Conservation (phyloP, 2,329 filamentous ascomycete species). For the Beauveria medogensis region DNA sequence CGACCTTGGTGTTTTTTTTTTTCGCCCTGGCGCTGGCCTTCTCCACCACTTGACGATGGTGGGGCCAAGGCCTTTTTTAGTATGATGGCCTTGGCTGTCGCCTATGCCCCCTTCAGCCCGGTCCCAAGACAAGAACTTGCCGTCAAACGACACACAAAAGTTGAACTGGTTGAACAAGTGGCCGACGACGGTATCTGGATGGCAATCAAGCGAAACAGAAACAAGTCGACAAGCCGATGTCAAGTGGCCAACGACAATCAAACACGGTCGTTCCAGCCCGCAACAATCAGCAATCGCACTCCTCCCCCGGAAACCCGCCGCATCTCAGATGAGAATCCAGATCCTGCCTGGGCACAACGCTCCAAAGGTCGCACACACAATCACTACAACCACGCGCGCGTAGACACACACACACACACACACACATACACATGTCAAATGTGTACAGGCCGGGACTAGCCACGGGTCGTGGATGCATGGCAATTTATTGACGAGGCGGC, state of each 20-base stretch:
- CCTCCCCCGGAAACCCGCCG: background rate
- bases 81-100: background rate
- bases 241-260: no score
- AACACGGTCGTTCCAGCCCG: background rate
- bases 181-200: no score
- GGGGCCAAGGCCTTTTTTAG: background rate
- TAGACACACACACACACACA: background rate
- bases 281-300: background rate
- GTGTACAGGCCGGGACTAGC: background rate
- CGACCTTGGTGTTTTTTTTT: background rate
- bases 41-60: slow-evolving; percentile 11
- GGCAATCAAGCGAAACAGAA: background rate
- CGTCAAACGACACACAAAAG: background rate
- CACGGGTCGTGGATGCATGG: background rate
- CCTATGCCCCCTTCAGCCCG: no score
- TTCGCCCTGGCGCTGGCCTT: background rate
- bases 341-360: background rate
- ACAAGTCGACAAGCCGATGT: background rate
- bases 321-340: slow-evolving; percentile 7
- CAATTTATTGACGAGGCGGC: background rate
- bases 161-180: no score
- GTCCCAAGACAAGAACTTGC: background rate
- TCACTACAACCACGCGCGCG: no score
- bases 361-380: background rate
- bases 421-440: background rate